Evolutionary conservation across 805 yeast genomes (phyloP), one percentile per base, ranked within the genome.

Genomic region (Hyphopichia homilentoma): DNA sequence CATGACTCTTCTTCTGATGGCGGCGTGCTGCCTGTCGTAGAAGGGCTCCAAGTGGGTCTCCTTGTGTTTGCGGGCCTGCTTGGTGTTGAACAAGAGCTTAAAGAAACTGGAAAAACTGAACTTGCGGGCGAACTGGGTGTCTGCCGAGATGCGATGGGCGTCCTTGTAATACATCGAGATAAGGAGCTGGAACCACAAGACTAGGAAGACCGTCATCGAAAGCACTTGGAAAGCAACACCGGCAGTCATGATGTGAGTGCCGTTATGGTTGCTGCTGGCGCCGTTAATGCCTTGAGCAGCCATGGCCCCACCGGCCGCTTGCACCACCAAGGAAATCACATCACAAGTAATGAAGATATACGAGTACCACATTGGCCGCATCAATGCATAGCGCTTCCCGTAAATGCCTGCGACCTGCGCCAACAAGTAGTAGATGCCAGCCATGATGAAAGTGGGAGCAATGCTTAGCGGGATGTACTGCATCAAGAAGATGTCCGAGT

Each of bases 361-460:
- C 2, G 70, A 57, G 37, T 65, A 65, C 68, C 68, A 63, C 55
- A 65, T 52, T 4, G 72, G 72, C 36, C 57, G 59, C 38, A 64
- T 48, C 2, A 59, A 43, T 14, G 68, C 59, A 40, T 54, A 65
- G 22, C 53, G 48, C 28, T 65, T 39, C 6, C 70, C 70, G 32
- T 61, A 61, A 13, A 60, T 45, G 9, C 59, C 63, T 29, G 64
- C 68, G 35, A 57, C 31, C 35, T 63, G 70, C 2, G 69, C 70
- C 41, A 65, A 62, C 5, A 64, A 26, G 37, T 57, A 61, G 41
- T 65, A 65, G 12, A 65, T 43, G 1, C 70, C 72, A 2, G 56
- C 72, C 72, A 65, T 65, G 12, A 64, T 48, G 34, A 65, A 63
- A 2, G 69, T 70, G 3, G 70, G 70, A 2, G 67, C 58, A 18